Base-by-base conservation (phyloP, 1,284 basidiomycete genomes). In the Tilletiaria anomala region DNA sequence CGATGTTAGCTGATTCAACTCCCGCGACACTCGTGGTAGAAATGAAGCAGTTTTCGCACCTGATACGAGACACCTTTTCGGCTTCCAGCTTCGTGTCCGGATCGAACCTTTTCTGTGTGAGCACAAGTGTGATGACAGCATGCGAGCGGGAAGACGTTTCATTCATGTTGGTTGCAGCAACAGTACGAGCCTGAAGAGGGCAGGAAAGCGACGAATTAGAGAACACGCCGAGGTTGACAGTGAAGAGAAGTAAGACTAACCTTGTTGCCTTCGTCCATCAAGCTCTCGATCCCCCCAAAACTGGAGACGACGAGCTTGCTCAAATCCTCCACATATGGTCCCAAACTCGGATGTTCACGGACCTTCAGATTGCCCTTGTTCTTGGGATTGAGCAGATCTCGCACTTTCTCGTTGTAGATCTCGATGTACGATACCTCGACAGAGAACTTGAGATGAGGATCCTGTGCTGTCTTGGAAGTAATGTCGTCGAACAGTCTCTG, bases 201-300 rank as follows among this genome's bases (percentile, higher is more conserved):
- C 19, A 26, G 5, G 15, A 41, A 29, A 18, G 21, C 18, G 18
- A n/a, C 23, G n/a, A 6, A 22, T 10, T 11, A 22, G 5, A 6
- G 3, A 6, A 12, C 33, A 14, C 6, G 24, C 6, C 14, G 24
- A n/a, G n/a, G n/a, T n/a, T n/a, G n/a, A n/a, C n/a, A n/a, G n/a
- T n/a, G n/a, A n/a, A n/a, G n/a, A n/a, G 21, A 5, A 15, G 26
- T 5, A 6, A 16, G 12, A 23, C 42, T 15, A n/a, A 41, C 72
- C 72, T 97, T 96, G 70, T 96, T 97, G 33, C 91, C 91, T 68
- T 97, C 91, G 71, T 97, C 91, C 89, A 96, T 96, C 62, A 97
- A 78, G 6, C 80, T 86, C 79, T 94, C 93, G 79, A 97, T 91
- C 67, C 93, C 89, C 18, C 81, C 75, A 67, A 89, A 94, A 65